Percentiles rank a stretch among this genome's conserved stretches.
Conservation (phyloP, 2,329 filamentous ascomycete species). For the Aspergillus quadrilineatus region DNA sequence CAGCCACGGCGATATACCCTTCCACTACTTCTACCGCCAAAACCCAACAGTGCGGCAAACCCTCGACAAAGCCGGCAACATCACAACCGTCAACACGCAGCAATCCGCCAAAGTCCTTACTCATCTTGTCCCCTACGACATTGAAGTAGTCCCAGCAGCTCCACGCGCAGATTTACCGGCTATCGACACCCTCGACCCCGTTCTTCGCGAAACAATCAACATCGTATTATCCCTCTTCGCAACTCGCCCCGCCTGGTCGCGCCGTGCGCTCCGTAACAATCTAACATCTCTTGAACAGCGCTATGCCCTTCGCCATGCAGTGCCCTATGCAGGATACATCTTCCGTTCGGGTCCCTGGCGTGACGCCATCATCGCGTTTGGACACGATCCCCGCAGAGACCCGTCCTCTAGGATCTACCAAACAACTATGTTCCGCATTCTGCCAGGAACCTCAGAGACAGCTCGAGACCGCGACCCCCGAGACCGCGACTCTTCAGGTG, state of each 20-base stretch:
- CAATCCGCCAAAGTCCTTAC: constrained; percentile 59
- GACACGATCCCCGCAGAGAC: constrained; percentile 78
- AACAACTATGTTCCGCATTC: constrained; percentile 79
- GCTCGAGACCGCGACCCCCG: constrained; percentile 1
- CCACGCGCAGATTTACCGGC: constrained; percentile 58
- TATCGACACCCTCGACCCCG: constrained; percentile 52
- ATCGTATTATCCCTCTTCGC: constrained; percentile 66
- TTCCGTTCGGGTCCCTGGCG: constrained; percentile 92
- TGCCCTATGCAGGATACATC: constrained; percentile 85
- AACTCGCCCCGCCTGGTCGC: constrained; percentile 80
- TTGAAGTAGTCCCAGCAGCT: constrained; percentile 60
- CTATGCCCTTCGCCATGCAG: constrained; percentile 66
- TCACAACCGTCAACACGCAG: constrained; percentile 58
- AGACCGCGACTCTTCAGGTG: constrained; percentile 5
- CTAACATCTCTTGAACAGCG: constrained; percentile 55
- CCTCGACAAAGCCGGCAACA: constrained; percentile 58
- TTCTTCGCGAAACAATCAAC: constrained; percentile 64
- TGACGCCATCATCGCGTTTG: constrained; percentile 81
- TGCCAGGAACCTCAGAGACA: constrained; percentile 38
- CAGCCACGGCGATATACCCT: constrained; percentile 70
- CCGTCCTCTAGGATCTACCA: constrained; percentile 80
- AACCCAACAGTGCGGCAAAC: constrained; percentile 72
- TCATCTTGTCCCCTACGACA: constrained; percentile 61
- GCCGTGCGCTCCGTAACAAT: constrained; percentile 74
- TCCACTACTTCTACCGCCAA: constrained; percentile 73